Conservation (phyloP, 441 rosid species). For the Kokia cookei region DNA sequence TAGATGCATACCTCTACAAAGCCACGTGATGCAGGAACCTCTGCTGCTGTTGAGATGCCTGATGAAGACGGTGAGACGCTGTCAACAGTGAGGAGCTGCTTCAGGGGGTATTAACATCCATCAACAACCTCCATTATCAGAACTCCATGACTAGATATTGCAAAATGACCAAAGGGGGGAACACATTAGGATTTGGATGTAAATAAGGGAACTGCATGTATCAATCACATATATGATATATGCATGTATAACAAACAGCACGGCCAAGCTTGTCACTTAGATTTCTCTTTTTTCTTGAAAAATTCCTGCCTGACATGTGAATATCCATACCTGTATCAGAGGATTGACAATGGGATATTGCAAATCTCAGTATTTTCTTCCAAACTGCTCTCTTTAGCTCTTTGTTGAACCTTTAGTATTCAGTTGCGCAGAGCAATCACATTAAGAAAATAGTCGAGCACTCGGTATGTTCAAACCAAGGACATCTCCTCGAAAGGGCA, state of each 20-base stretch:
- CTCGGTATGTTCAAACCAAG: too few species aligned
- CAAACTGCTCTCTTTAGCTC: not conserved
- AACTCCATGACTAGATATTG: not conserved
- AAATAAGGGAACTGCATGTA: not conserved
- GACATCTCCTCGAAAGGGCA: too few species aligned
- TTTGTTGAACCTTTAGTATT: too few species aligned
- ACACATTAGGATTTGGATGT: too few species aligned
- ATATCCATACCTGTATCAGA: not conserved
- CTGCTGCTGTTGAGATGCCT: too few species aligned
- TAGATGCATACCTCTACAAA: not conserved
- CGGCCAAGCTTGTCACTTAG: too few species aligned
- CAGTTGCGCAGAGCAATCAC: not conserved
- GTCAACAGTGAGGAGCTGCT: not conserved
- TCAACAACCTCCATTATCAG: not conserved
- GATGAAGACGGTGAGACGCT: not conserved
- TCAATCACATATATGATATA: not conserved
- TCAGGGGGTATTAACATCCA: not conserved
- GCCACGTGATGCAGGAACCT: not conserved
- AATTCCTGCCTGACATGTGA: too few species aligned
- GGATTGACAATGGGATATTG: not conserved
- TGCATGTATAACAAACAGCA: too few species aligned
- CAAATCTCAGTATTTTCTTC: not conserved
- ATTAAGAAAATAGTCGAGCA: not conserved
- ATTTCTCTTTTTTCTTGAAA: too few species aligned
- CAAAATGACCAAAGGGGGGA: not conserved